These are phyloP conservation scores for Quercus lobata DNA, from an alignment of 331 rosid species.

Conservation along the genomic window DNA sequence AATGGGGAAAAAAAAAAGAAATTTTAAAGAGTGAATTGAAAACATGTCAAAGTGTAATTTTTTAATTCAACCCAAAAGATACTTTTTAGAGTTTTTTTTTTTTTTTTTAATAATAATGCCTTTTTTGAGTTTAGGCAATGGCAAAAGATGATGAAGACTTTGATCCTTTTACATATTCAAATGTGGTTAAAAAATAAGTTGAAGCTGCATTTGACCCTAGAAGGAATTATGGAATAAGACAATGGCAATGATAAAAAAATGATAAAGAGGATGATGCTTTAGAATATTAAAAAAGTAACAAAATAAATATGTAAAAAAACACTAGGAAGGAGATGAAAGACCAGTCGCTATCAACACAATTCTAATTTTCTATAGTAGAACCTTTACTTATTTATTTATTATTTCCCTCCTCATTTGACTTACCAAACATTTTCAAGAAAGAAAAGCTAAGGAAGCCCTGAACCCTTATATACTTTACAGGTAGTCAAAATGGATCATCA, in stretches of 20 bases:
- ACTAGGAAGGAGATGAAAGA: neutral
- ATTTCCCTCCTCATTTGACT: constrained; percentile 42
- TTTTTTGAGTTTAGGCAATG: neutral
- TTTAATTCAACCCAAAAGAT: too few relatives aligned
- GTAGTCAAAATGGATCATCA: constrained; percentile 24
- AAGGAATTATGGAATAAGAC: neutral
- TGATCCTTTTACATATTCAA: constrained; percentile 19
- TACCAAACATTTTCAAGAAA: constrained; percentile 21
- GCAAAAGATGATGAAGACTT: constrained; percentile 9
- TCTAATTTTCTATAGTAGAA: neutral
- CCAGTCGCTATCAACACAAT: constrained; percentile 15
- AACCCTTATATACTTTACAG: constrained; percentile 30
- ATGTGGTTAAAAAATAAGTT: neutral
- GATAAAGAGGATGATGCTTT: constrained; percentile 5
- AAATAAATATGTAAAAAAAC: neutral
- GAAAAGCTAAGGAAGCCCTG: neutral
- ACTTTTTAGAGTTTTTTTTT: too few relatives aligned
- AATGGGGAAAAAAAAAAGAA: too few relatives aligned
- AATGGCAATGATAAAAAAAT: neutral
- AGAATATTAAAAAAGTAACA: neutral
- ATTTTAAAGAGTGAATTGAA: too few relatives aligned
- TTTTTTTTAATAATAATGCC: too few relatives aligned
- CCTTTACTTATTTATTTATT: constrained; percentile 7
- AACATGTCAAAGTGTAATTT: too few relatives aligned
- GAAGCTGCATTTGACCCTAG: neutral